A percentile compares a stretch with the other conserved stretches of the same genome.
Evolutionary conservation across 805 yeast genomes (phyloP).

Genomic region (Metschnikowia arizonensis): DNA sequence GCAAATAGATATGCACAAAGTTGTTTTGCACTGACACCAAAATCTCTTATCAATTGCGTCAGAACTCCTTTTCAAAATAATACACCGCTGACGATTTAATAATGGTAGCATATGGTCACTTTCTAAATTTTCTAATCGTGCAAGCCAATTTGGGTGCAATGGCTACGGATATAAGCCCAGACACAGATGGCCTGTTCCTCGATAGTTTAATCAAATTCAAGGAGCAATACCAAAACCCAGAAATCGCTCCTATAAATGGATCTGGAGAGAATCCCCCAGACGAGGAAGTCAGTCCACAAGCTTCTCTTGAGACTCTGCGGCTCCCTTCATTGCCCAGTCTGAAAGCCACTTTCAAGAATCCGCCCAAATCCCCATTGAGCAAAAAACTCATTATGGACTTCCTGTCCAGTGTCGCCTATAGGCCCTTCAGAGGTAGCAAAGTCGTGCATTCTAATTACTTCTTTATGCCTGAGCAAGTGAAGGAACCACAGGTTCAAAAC

Average conservation of each 20-base stretch:
- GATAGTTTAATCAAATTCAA: conserved; percentile 2
- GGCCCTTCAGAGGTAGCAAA: conserved; percentile 2
- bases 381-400: not conserved
- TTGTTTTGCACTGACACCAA: not conserved
- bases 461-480: conserved; percentile 1
- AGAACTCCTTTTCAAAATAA: not conserved
- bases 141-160: not conserved
- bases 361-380: not conserved
- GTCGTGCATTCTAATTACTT: conserved; percentile 1
- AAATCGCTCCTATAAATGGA: not conserved
- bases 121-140: not conserved
- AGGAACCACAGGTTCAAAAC: not conserved
- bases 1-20: too few relatives aligned
- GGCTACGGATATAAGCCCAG: not conserved
- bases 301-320: not conserved
- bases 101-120: not conserved
- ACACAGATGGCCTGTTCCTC: not conserved
- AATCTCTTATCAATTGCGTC: not conserved
- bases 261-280: not conserved
- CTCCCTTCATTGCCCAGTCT: not conserved
- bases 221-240: conserved; percentile 1
- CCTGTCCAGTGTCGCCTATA: not conserved
- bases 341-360: not conserved
- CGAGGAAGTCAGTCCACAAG: not conserved
- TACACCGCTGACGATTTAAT: not conserved